Percentiles rank a stretch among this genome's conserved stretches.
Evolutionary conservation across 2,329 filamentous ascomycete genomes (phyloP).

Genomic region (Phoma herbarum): DNA sequence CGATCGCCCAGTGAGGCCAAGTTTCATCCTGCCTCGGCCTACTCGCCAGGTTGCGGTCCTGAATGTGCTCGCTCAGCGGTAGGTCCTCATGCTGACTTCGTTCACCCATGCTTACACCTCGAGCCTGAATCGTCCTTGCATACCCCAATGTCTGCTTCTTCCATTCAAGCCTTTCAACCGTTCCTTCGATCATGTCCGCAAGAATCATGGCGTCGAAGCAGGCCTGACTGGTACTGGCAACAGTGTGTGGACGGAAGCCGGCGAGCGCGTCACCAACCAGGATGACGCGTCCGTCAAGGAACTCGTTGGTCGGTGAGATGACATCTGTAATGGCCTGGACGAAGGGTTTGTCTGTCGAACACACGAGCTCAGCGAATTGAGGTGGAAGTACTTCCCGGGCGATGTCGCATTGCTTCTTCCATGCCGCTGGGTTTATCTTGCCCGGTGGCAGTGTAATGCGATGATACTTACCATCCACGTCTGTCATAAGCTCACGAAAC

Average conservation of each 20-base stretch:
- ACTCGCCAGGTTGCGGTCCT: conserved; percentile 36
- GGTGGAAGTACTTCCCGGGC: conserved; percentile 48
- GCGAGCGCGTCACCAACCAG: conserved; percentile 59
- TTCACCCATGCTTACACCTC: conserved; percentile 53
- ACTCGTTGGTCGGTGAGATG: conserved; percentile 49
- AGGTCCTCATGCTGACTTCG: conserved; percentile 52
- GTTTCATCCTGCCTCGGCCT: conserved; percentile 37
- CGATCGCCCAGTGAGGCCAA: conserved; percentile 36
- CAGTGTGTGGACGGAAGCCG: conserved; percentile 58
- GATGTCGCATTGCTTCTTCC: conserved; percentile 49
- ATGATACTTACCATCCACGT: conserved; percentile 52
- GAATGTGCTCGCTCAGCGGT: conserved; percentile 35
- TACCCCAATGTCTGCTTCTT: conserved; percentile 48
- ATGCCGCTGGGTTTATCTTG: conserved; percentile 50
- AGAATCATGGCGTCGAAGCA: conserved; percentile 56
- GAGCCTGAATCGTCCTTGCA: conserved; percentile 50
- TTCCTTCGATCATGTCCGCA: conserved; percentile 52
- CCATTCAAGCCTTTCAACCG: conserved; percentile 49
- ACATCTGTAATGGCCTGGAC: conserved; percentile 58
- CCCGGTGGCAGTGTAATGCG: conserved; percentile 56
- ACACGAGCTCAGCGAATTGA: conserved; percentile 55
- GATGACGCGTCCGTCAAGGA: conserved; percentile 54
- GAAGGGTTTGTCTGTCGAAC: conserved; percentile 54
- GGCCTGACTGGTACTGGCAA: conserved; percentile 58
- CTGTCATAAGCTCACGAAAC: conserved; percentile 56